Evolutionary conservation across 78 protist genomes (phyloP).

Genomic region (Speleostelium caveatum): DNA sequence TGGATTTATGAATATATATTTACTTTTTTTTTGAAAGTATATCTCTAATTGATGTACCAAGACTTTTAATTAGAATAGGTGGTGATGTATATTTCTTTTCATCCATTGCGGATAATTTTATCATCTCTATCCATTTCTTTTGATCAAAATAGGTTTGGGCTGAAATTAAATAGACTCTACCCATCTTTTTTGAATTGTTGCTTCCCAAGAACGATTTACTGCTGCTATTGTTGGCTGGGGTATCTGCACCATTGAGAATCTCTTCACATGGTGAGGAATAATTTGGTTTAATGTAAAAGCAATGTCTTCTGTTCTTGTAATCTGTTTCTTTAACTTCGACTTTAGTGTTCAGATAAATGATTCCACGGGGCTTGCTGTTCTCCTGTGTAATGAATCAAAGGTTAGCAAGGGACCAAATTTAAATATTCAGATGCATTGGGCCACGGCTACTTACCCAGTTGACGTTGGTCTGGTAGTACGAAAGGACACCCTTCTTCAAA

Average conservation of each 20-base stretch:
- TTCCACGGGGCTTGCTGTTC: conserved; percentile 18
- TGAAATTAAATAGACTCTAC: conserved; percentile 34
- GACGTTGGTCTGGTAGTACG: conserved; percentile 38
- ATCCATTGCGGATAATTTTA: background rate
- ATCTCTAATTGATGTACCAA: too few relatives aligned
- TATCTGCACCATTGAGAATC: background rate
- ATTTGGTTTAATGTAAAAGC: conserved; percentile 48
- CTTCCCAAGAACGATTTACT: too few relatives aligned
- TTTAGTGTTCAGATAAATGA: conserved; percentile 22
- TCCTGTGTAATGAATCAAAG: too few relatives aligned
- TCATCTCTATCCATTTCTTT: conserved; percentile 66
- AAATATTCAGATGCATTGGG: too few relatives aligned
- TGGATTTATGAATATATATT: too few relatives aligned
- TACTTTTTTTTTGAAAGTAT: too few relatives aligned
- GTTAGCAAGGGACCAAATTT: too few relatives aligned
- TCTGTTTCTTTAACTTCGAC: conserved; percentile 29
- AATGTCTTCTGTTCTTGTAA: conserved; percentile 40
- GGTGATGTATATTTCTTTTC: background rate
- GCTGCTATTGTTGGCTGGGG: conserved; percentile 13
- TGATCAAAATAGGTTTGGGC: conserved; percentile 67
- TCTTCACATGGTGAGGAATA: background rate
- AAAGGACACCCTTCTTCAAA: conserved; percentile 40
- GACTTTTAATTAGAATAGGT: background rate
- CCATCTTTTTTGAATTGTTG: background rate
- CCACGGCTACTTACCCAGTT: too few relatives aligned